Percentiles rank a stretch among this genome's conserved stretches.
Evolutionary conservation across 352 stramenopile genomes (phyloP).

Genomic region (Plasmopara viticola): DNA sequence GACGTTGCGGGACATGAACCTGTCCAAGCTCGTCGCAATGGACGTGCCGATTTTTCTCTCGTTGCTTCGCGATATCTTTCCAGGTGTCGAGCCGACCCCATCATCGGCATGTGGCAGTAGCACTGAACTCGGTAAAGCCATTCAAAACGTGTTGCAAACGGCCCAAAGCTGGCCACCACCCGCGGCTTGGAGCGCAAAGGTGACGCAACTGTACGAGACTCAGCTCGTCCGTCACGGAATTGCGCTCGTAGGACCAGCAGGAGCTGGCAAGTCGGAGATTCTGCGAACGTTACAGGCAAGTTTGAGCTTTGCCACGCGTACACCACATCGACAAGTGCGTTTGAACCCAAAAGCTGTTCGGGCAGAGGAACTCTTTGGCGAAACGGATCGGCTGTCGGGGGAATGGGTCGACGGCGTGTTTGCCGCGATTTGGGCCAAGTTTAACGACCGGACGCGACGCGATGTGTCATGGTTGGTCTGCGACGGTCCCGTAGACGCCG

Average conservation of each 20-base stretch:
- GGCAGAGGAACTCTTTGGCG: constrained; percentile 76
- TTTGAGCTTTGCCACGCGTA: constrained; percentile 50
- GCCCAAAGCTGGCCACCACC: constrained; percentile 24
- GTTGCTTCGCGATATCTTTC: constrained; percentile 86
- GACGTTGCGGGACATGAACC: constrained; percentile 91
- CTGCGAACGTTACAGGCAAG: constrained; percentile 59
- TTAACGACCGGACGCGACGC: constrained; percentile 75
- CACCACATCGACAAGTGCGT: constrained; percentile 64
- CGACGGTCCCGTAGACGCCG: constrained; percentile 89
- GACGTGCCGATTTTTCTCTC: constrained; percentile 91
- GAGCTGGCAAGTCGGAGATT: constrained; percentile 75
- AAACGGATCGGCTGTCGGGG: constrained; percentile 68
- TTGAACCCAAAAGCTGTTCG: constrained; percentile 83
- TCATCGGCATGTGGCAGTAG: constrained; percentile 28
- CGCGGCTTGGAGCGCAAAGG: constrained; percentile 78
- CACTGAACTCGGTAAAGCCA: constrained; percentile 64
- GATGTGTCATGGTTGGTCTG: constrained; percentile 90
- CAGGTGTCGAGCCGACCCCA: constrained; percentile 41
- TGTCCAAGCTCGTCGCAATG: constrained; percentile 90
- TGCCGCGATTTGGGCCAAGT: constrained; percentile 81
- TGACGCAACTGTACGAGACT: constrained; percentile 91
- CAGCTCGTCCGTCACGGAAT: constrained; percentile 90
- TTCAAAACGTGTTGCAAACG: constrained; percentile 71
- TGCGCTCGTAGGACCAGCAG: constrained; percentile 84
- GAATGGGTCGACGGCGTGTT: constrained; percentile 79